A percentile compares a stretch with the other conserved stretches of the same genome.
phyloP scores from a whole-genome alignment of 139 green algal species.

The Picochlorum sp. region DNA sequence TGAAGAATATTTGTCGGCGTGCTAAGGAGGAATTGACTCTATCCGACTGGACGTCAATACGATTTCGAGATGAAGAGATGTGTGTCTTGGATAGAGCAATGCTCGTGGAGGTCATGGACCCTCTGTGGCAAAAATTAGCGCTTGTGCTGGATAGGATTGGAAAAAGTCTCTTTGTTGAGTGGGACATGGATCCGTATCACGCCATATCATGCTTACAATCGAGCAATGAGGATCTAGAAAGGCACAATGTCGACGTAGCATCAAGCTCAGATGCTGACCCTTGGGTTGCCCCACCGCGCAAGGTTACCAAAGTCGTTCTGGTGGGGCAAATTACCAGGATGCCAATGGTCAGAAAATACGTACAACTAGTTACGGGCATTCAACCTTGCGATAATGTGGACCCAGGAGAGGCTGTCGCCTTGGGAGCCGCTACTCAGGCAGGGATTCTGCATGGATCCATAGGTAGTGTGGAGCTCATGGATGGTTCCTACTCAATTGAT shows the following conservation, averaged over 20 bases:
- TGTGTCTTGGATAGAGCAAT: not conserved
- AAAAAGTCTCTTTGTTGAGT: slow-evolving; percentile 15
- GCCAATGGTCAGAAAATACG: slow-evolving; percentile 34
- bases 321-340: slow-evolving; percentile 60
- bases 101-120: slow-evolving; percentile 4
- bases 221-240: not conserved
- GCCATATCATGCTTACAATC: slow-evolving; percentile 1
- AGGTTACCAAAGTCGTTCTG: slow-evolving; percentile 49
- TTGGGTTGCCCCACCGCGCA: slow-evolving; percentile 44
- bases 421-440: slow-evolving; percentile 34
- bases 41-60: not conserved
- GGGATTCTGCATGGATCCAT: slow-evolving; percentile 25
- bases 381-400: slow-evolving; percentile 18
- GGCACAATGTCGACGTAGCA: too few relatives aligned
- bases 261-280: not conserved
- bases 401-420: slow-evolving; percentile 25
- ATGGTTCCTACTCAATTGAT: slow-evolving; percentile 33
- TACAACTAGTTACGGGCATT: slow-evolving; percentile 38
- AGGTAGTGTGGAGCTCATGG: slow-evolving; percentile 36
- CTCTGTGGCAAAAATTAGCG: slow-evolving; percentile 18
- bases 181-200: slow-evolving; percentile 5
- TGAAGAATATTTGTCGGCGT: not conserved
- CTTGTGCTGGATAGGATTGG: slow-evolving; percentile 13
- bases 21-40: not conserved
- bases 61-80: not conserved